Base-by-base conservation (phyloP, 352 stramenopile genomes). In the Globisporangium middletonii region DNA sequence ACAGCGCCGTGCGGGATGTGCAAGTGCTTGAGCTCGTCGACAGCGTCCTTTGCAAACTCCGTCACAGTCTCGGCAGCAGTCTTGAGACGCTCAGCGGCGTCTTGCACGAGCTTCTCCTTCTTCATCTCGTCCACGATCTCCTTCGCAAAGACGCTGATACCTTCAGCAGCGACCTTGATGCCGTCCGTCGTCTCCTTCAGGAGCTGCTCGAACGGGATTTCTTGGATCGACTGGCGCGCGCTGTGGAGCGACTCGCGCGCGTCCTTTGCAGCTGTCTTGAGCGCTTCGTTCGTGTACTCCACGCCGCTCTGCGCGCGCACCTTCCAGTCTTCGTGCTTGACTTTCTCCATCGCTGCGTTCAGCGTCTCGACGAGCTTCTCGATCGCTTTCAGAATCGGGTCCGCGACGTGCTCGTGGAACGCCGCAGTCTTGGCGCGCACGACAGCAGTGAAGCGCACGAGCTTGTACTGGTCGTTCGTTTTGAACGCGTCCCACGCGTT, bases 131-230 rank as follows among this genome's bases (percentile, higher is more conserved):
- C 78, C 16, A 89, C 82, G 0, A 92, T 62, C 30, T 92, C 79
- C 60, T 90, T 81, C 2, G 84, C 81, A 43, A 92, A 94, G 50
- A 81, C 71, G 50, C 72, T 76, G 60, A 92, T 86, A 45, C 71
- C 78, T 35, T 88, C 80, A 0, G 84, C 84, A 0, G 79, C 83
- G 3, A 68, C 81, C 70, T 92, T 92, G n/a, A 94, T 73, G 49
- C 78, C 72, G 27, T 92, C 78, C 6, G 74, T 79, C 1, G 84
- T 92, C 47, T 90, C 79, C 67, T 92, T 86, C 42, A 94, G 59
- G 13, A 92, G 67, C 62, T 89, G 77, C 53, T 94, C 84, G 45
- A 94, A 90, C 9, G 83, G 82, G 38, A 92, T 90, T 38, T 94
- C 84, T 62, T 92, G 79, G 41, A 94, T 70, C 53, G 69, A 71